A percentile compares a stretch with the other conserved stretches of the same genome.
These are phyloP conservation scores for Cercospora janseana DNA, from an alignment of 2,329 filamentous ascomycete genomes.

Conservation along the genomic window DNA sequence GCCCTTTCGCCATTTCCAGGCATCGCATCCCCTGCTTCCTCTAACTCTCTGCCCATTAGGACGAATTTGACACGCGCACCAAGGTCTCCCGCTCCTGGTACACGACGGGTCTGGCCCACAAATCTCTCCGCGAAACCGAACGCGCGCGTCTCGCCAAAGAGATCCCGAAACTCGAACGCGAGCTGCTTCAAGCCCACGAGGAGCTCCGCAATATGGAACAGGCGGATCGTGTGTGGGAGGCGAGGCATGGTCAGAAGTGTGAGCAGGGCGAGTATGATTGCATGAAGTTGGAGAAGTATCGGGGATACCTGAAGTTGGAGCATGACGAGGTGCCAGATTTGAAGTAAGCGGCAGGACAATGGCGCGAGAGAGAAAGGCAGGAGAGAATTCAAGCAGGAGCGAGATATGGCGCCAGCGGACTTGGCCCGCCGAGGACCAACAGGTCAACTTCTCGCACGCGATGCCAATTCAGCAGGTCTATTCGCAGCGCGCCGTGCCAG, in stretches of 20 bases:
- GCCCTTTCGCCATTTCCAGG: neutral
- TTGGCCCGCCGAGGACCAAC: neutral
- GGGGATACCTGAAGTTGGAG: slow-evolving; percentile 2
- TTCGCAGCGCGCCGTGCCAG: no score
- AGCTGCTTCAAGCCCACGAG: neutral
- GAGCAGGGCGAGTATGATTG: neutral
- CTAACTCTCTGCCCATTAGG: neutral
- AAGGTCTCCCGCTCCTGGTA: neutral
- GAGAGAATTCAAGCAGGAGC: neutral
- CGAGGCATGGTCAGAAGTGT: neutral
- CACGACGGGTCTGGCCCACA: neutral
- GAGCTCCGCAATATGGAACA: neutral
- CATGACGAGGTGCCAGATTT: slow-evolving; percentile 8
- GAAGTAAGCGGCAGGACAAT: no score
- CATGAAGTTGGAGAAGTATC: slow-evolving; percentile 5
- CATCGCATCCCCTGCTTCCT: neutral
- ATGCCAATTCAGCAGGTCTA: no score
- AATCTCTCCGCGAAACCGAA: neutral
- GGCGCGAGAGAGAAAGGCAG: neutral
- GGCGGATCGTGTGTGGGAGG: neutral
- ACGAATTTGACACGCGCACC: neutral
- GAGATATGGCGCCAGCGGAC: neutral
- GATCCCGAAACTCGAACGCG: neutral
- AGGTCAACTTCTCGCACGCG: no score
- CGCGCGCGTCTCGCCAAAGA: neutral